Evolutionary conservation across 2,329 filamentous ascomycete species (phyloP).

Genomic region (Teratosphaeria nubilosa): DNA sequence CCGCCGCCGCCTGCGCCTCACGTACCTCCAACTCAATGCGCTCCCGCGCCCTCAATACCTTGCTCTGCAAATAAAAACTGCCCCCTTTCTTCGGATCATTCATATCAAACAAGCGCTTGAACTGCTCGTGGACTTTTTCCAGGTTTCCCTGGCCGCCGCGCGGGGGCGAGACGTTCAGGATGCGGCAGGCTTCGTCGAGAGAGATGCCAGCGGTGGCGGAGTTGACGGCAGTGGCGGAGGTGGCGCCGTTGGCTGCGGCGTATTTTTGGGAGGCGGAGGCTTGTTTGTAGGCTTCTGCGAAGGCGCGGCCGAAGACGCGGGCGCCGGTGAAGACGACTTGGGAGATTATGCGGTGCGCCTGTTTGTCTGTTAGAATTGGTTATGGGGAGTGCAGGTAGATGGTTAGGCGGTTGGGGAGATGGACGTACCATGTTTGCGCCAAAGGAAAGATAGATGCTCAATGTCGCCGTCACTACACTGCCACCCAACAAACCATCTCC

Average conservation of each 20-base stretch:
- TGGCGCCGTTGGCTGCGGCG: constrained; percentile 13
- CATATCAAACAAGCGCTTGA: constrained; percentile 87
- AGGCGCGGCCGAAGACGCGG: constrained; percentile 85
- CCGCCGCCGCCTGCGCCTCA: constrained; percentile 58
- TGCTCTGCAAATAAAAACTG: constrained; percentile 97
- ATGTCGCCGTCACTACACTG: neutral
- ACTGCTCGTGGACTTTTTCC: constrained; percentile 70
- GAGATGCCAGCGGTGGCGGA: constrained; percentile 65
- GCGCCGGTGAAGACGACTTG: constrained; percentile 85
- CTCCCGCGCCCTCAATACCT: constrained; percentile 83
- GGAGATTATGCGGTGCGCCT: constrained; percentile 87
- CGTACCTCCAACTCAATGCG: constrained; percentile 79
- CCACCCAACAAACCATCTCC: neutral
- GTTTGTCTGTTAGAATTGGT: neutral
- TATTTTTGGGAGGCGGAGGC: constrained; percentile 60
- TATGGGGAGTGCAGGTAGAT: neutral
- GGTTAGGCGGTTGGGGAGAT: neutral
- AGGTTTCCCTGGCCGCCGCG: constrained; percentile 66
- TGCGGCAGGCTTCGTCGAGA: constrained; percentile 92
- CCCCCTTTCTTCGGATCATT: constrained; percentile 95
- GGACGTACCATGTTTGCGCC: neutral
- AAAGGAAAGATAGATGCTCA: neutral
- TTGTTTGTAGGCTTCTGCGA: constrained; percentile 91
- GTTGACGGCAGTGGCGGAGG: constrained; percentile 37
- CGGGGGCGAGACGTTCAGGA: constrained; percentile 89